A percentile compares a stretch with the other conserved stretches of the same genome.
phyloP scores from a whole-genome alignment of 441 rosid genomes.

The Rhodomyrtus psidioides region DNA sequence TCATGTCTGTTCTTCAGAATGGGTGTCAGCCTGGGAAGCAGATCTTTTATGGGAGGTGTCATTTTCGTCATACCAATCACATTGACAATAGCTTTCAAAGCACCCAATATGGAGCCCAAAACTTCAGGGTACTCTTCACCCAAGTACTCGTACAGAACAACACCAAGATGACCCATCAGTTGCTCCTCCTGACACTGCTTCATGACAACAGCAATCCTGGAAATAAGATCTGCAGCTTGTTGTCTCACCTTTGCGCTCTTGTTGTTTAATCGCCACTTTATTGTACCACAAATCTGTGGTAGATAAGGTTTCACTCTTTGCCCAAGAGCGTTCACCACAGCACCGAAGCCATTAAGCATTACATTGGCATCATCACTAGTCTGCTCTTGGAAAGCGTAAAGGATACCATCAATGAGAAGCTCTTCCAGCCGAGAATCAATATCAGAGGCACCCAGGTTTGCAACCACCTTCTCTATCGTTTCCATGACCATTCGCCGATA shows the following conservation, averaged over 20 bases:
- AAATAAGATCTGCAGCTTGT: conserved; percentile 96
- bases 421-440: conserved; percentile 89
- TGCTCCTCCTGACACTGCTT: conserved; percentile 97
- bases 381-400: conserved; percentile 97
- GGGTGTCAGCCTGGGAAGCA: conserved; percentile 95
- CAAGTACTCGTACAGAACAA: conserved; percentile 85
- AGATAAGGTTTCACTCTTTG: conserved; percentile 96
- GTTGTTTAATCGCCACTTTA: conserved; percentile 98
- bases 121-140: conserved; percentile 99
- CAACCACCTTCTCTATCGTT: conserved; percentile 88
- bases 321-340: conserved; percentile 92
- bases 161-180: conserved; percentile 98
- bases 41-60: conserved; percentile 98
- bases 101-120: conserved; percentile 92
- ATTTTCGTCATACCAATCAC: conserved; percentile 98
- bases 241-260: conserved; percentile 97
- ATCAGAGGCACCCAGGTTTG: conserved; percentile 90
- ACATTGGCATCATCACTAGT: conserved; percentile 94
- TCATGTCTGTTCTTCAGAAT: conserved; percentile 96
- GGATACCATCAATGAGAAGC: conserved; percentile 95
- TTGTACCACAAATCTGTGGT: conserved; percentile 99
- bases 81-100: conserved; percentile 93
- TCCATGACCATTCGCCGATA: conserved; percentile 96
- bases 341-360: conserved; percentile 98
- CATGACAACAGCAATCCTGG: conserved; percentile 95